Evolutionary conservation across 108 stramenopile genomes (phyloP).

Genomic region (Cyclostephanos tholiformis): DNA sequence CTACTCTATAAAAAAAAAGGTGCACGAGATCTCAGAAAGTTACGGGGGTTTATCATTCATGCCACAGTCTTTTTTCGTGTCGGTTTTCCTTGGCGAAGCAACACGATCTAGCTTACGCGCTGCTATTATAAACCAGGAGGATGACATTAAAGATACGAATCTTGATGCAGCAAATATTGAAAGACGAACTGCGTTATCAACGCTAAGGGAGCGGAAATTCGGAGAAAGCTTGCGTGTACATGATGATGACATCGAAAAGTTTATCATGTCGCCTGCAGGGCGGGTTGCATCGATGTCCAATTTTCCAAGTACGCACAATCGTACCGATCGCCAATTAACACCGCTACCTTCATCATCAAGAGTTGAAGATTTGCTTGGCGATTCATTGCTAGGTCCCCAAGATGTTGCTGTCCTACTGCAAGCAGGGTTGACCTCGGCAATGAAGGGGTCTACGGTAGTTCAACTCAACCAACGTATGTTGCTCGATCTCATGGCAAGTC

Average conservation of each 20-base stretch:
- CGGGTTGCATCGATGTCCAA: slow-evolving; percentile 64
- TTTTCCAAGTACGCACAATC: slow-evolving; percentile 19
- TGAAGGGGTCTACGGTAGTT: slow-evolving; percentile 89
- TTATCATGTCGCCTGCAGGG: slow-evolving; percentile 73
- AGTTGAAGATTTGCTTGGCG: slow-evolving; percentile 70
- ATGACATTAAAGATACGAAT: slow-evolving; percentile 7
- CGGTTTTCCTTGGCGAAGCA: slow-evolving; percentile 89
- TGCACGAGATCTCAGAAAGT: slow-evolving; percentile 84
- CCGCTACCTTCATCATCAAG: slow-evolving; percentile 14
- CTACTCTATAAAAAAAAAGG: slow-evolving; percentile 85
- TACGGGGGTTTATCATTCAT: slow-evolving; percentile 89
- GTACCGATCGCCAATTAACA: slow-evolving; percentile 1
- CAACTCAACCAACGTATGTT: slow-evolving; percentile 93
- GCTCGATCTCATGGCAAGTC: slow-evolving; percentile 85
- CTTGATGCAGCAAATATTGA: slow-evolving; percentile 13
- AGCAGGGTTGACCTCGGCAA: slow-evolving; percentile 82
- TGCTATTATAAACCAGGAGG: slow-evolving; percentile 3
- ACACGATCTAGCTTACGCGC: slow-evolving; percentile 74
- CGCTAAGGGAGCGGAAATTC: slow-evolving; percentile 36
- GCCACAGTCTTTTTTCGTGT: slow-evolving; percentile 89
- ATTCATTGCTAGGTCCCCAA: slow-evolving; percentile 88
- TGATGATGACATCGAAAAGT: slow-evolving; percentile 42
- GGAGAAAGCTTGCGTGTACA: slow-evolving; percentile 50
- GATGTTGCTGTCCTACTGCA: slow-evolving; percentile 91
- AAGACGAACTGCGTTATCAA: slow-evolving; percentile 32